Evolutionary conservation across 805 yeast genomes (phyloP).

Genomic region (Phaffomyces antillensis): DNA sequence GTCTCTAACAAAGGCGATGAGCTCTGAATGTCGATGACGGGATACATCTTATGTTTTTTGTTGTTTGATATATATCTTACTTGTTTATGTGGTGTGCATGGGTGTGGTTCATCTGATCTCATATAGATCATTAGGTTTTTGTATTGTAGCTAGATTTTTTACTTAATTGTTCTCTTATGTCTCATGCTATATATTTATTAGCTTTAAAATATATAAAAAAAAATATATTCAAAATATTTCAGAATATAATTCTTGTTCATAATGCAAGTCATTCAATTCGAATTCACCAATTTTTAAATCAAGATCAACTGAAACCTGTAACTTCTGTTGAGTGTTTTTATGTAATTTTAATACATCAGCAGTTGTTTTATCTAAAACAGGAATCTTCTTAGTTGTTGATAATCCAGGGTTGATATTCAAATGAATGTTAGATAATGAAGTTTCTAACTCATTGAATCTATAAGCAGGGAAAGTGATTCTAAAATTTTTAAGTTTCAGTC

Average conservation of each 20-base stretch:
- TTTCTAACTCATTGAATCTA: background rate
- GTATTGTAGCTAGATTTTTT: no score
- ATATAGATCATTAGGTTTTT: no score
- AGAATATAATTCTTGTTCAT: background rate
- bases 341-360: background rate
- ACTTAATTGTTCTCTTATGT: no score
- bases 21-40: constrained; percentile 27
- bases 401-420: background rate
- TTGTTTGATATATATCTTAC: no score
- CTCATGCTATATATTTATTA: background rate
- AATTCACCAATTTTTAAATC: background rate
- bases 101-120: no score
- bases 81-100: no score
- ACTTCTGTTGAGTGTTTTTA: background rate
- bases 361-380: background rate
- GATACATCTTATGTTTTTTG: constrained; percentile 15
- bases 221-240: background rate
- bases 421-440: background rate
- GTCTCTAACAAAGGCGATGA: constrained; percentile 16
- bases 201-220: background rate
- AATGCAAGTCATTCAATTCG: background rate
- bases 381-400: background rate
- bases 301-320: background rate
- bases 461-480: background rate
- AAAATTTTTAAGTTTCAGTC: background rate